A percentile compares a stretch with the other conserved stretches of the same genome.
Evolutionary conservation across 2,329 filamentous ascomycete species (phyloP).

Genomic region (Nigrospora osmanthi): DNA sequence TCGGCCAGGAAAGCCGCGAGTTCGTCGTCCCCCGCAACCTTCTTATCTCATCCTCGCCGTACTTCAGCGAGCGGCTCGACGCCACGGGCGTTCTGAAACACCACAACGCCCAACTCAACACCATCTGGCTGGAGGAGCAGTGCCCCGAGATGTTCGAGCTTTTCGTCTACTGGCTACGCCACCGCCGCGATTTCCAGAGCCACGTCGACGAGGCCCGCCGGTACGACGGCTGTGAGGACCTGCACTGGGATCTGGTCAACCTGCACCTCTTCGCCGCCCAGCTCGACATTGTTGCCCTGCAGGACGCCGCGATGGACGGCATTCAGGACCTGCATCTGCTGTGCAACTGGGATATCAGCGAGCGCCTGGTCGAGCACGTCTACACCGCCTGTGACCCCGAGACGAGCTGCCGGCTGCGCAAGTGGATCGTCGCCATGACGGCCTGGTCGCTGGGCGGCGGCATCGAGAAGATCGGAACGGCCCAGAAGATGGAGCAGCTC

Average conservation of each 20-base stretch:
- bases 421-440: constrained; percentile 54
- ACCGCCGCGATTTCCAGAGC: constrained; percentile 12
- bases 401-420: constrained; percentile 43
- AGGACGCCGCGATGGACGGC: constrained; percentile 50
- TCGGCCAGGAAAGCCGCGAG: constrained; percentile 17
- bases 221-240: constrained; percentile 21
- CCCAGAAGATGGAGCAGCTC: constrained; percentile 31
- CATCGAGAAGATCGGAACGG: constrained; percentile 15
- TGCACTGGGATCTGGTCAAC: constrained; percentile 49
- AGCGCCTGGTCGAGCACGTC: constrained; percentile 40
- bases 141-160: constrained; percentile 24
- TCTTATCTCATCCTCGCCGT: constrained; percentile 16
- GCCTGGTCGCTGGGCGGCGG: constrained; percentile 43
- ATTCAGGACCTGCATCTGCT: constrained; percentile 52
- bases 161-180: constrained; percentile 24
- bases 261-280: constrained; percentile 50
- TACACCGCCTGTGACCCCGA: constrained; percentile 45
- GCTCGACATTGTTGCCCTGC: constrained; percentile 35
- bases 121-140: constrained; percentile 20
- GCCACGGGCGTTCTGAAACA: constrained; percentile 13
- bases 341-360: constrained; percentile 50
- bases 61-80: constrained; percentile 18
- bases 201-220: constrained; percentile 17
- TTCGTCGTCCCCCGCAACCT: constrained; percentile 21
- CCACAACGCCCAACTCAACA: constrained; percentile 12